Evolutionary conservation across 1,139 yeast genomes (phyloP).

Genomic region (Debaryomycetaceae sp.): DNA sequence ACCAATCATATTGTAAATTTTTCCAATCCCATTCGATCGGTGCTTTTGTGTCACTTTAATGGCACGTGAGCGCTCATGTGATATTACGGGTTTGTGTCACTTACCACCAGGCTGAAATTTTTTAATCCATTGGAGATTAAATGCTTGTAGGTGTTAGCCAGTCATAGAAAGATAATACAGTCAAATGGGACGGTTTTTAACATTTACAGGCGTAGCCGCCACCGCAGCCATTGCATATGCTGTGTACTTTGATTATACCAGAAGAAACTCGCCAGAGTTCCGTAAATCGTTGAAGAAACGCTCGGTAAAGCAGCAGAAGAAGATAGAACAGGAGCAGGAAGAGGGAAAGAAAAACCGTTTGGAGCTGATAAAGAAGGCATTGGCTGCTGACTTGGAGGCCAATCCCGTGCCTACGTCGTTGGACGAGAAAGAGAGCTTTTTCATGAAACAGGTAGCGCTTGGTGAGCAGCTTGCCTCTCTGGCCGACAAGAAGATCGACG

Average conservation of each 20-base stretch:
- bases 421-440: slow-evolving; percentile 67
- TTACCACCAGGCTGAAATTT: neutral
- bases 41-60: neutral
- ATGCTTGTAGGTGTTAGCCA: no score
- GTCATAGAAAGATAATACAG: no score
- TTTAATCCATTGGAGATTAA: no score
- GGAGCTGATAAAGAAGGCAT: slow-evolving; percentile 56
- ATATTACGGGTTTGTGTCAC: neutral
- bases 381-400: slow-evolving; percentile 58
- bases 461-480: slow-evolving; percentile 71
- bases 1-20: slow-evolving; percentile 18
- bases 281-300: slow-evolving; percentile 69
- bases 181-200: slow-evolving; percentile 38
- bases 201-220: slow-evolving; percentile 52
- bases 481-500: slow-evolving; percentile 63
- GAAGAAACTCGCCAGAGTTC: slow-evolving; percentile 80
- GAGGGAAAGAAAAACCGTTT: slow-evolving; percentile 60
- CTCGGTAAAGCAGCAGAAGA: slow-evolving; percentile 56
- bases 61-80: slow-evolving; percentile 2
- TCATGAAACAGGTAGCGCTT: slow-evolving; percentile 76
- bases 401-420: slow-evolving; percentile 78
- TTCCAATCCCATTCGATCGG: slow-evolving; percentile 3
- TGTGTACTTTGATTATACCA: slow-evolving; percentile 83
- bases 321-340: slow-evolving; percentile 54
- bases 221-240: slow-evolving; percentile 71